Percentiles rank a stretch among this genome's conserved stretches.
Conservation (phyloP, 2,329 filamentous ascomycete genomes). For the Colletotrichum sp. region DNA sequence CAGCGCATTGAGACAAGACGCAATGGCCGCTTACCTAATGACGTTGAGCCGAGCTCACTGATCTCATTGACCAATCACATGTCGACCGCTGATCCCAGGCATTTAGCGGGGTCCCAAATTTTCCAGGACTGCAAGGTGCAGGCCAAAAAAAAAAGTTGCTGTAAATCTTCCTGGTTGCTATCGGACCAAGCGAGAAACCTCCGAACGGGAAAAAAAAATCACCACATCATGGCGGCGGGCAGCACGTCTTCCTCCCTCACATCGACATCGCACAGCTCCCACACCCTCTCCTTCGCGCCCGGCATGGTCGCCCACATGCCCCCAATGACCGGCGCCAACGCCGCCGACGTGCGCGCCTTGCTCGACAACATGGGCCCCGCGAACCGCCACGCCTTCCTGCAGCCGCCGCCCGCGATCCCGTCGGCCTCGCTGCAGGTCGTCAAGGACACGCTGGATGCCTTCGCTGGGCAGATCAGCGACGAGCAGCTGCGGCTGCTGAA, state of each 20-base stretch:
- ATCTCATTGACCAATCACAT: constrained; percentile 17
- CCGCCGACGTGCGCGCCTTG: constrained; percentile 52
- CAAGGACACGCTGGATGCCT: constrained; percentile 80
- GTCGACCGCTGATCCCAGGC: neutral
- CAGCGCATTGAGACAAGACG: neutral
- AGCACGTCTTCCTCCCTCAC: constrained; percentile 64
- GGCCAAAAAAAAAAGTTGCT: neutral
- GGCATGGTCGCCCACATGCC: constrained; percentile 39
- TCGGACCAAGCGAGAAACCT: neutral
- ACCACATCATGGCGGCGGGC: constrained; percentile 31
- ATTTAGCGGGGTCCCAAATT: constrained; percentile 21
- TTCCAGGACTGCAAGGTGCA: constrained; percentile 2
- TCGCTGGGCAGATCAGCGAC: constrained; percentile 76
- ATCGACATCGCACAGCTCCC: constrained; percentile 54
- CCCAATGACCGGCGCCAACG: constrained; percentile 27
- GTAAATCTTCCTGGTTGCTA: constrained; percentile 7
- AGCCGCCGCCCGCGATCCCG: constrained; percentile 71
- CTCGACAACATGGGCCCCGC: constrained; percentile 61
- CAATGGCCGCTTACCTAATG: neutral
- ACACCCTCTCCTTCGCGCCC: constrained; percentile 63
- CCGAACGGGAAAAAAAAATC: neutral
- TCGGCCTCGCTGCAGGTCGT: constrained; percentile 74
- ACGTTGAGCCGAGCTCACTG: neutral
- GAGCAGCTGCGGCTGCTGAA: constrained; percentile 73
- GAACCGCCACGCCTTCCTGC: constrained; percentile 77